Percentiles rank a stretch among this genome's conserved stretches.
These are phyloP conservation scores for Rhodomyrtus tomentosa DNA, from an alignment of 345 rosid genomes.

Conservation along the genomic window DNA sequence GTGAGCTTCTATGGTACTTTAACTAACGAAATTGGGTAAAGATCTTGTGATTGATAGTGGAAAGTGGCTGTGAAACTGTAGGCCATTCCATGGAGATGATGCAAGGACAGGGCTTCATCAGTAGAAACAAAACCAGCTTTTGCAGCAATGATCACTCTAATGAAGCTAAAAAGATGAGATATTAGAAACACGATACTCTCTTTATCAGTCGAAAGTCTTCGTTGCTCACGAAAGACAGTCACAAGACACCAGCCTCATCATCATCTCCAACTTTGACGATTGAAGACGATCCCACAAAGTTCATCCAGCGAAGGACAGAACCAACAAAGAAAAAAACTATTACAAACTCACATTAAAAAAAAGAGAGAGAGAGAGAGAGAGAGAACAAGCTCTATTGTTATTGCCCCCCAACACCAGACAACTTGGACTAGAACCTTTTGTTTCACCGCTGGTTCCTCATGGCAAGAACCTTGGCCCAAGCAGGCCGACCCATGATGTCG, in stretches of 20 bases:
- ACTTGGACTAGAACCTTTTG: background rate
- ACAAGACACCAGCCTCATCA: background rate
- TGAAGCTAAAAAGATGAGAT: background rate
- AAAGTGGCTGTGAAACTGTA: background rate
- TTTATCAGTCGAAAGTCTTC: background rate
- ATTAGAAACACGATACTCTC: background rate
- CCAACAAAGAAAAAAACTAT: background rate
- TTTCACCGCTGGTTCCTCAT: slow-evolving; percentile 3
- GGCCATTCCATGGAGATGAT: background rate
- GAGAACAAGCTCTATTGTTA: slow-evolving; percentile 47
- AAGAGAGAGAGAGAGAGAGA: slow-evolving; percentile 24
- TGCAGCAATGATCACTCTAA: background rate
- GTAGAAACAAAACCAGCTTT: background rate
- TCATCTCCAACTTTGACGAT: background rate
- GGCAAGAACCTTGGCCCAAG: slow-evolving; percentile 46
- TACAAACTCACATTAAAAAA: background rate
- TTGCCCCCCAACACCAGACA: slow-evolving; percentile 30
- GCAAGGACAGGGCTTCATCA: background rate
- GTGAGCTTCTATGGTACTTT: background rate
- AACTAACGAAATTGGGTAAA: background rate
- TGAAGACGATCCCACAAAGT: background rate
- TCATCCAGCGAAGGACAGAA: background rate
- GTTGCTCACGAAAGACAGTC: background rate
- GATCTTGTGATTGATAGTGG: background rate
- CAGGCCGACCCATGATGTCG: slow-evolving; percentile 17